Conservation (phyloP, 805 yeast genomes). For the Hanseniaspora lachancei region DNA sequence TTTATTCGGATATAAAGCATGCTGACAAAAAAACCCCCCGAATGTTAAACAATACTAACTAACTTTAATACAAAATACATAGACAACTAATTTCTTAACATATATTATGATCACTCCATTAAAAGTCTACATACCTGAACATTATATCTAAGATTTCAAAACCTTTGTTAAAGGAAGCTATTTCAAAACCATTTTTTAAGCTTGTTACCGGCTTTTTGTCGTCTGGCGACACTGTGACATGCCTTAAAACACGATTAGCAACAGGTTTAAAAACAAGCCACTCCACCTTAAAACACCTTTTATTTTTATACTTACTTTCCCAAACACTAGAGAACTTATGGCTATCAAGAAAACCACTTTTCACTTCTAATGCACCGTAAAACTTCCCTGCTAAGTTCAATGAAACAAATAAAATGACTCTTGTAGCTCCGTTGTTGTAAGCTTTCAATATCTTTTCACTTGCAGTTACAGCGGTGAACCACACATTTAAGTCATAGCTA, state of each 20-base stretch:
- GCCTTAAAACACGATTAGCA: constrained; percentile 36
- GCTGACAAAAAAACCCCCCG: neutral
- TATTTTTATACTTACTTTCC: neutral
- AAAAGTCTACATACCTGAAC: constrained; percentile 14
- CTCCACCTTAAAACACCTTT: constrained; percentile 32
- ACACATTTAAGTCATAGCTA: constrained; percentile 36
- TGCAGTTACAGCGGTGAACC: constrained; percentile 51
- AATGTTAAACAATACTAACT: neutral
- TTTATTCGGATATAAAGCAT: neutral
- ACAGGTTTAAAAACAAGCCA: constrained; percentile 43
- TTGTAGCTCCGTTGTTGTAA: constrained; percentile 18
- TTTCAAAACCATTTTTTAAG: constrained; percentile 48
- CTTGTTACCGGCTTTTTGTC: constrained; percentile 41
- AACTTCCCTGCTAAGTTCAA: constrained; percentile 46
- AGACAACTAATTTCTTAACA: neutral
- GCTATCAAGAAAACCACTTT: constrained; percentile 33
- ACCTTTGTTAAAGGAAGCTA: constrained; percentile 38
- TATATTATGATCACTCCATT: neutral
- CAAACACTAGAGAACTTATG: constrained; percentile 38
- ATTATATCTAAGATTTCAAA: constrained; percentile 36
- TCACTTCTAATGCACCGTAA: constrained; percentile 49
- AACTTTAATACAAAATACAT: no score
- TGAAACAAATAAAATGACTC: constrained; percentile 40
- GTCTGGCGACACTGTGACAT: constrained; percentile 33
- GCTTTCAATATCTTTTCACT: constrained; percentile 40